These are phyloP conservation scores for Leonotis leonurus DNA, from an alignment of 257 asterid species.

Conservation along the genomic window DNA sequence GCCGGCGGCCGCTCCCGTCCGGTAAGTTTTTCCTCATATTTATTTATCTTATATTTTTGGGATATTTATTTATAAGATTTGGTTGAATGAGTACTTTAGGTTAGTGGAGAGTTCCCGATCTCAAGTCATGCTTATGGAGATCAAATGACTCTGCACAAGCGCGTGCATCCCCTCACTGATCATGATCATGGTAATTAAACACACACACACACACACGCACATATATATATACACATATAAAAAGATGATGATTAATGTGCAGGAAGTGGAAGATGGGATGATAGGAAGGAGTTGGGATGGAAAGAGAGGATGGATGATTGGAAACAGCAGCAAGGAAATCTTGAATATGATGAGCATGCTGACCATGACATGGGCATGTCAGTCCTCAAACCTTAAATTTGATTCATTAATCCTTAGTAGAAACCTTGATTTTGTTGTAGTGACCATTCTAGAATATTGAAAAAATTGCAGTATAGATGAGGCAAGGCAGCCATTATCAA, in stretches of 20 bases:
- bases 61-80: too few species aligned
- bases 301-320: constrained; percentile 97
- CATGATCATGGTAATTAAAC: constrained; percentile 66
- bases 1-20: constrained; percentile 70
- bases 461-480: constrained; percentile 85
- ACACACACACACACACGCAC: too few species aligned
- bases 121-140: constrained; percentile 73
- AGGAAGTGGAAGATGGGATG: constrained; percentile 91
- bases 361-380: constrained; percentile 81
- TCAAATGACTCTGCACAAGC: constrained; percentile 70
- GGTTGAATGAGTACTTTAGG: constrained; percentile 35
- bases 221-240: too few species aligned
- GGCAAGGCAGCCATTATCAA: constrained; percentile 88
- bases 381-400: background rate
- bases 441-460: too few species aligned
- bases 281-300: constrained; percentile 73
- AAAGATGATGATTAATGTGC: too few species aligned
- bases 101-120: constrained; percentile 73
- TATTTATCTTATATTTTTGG: too few species aligned
- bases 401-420: too few species aligned
- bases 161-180: constrained; percentile 68
- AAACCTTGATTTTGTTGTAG: too few species aligned
- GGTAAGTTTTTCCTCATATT: constrained; percentile 31
- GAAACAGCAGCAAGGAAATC: constrained; percentile 83
- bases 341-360: constrained; percentile 58